Percentiles rank a stretch among this genome's conserved stretches.
Evolutionary conservation across 495 filamentous ascomycete species (phyloP).

Genomic region (Hypomontagnella submonticulosa): DNA sequence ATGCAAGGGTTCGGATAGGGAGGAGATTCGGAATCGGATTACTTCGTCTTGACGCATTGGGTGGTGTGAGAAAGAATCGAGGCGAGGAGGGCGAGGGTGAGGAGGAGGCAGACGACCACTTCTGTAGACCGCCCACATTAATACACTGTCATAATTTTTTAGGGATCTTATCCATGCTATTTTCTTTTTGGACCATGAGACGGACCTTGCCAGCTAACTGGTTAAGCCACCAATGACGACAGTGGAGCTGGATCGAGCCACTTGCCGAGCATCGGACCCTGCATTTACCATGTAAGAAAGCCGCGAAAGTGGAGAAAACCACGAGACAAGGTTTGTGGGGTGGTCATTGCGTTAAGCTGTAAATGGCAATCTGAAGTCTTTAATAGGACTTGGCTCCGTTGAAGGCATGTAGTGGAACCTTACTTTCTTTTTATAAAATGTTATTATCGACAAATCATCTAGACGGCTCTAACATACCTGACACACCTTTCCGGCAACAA

Average conservation of each 20-base stretch:
- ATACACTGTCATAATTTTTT: slow-evolving; percentile 35
- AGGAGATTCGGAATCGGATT: slow-evolving; percentile 27
- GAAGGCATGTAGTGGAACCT: neutral
- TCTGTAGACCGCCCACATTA: slow-evolving; percentile 40
- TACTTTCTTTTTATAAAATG: neutral
- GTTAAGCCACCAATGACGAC: slow-evolving; percentile 46
- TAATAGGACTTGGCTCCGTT: neutral
- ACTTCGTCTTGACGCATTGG: slow-evolving; percentile 29
- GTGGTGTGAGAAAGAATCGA: slow-evolving; percentile 18
- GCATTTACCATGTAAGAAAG: slow-evolving; percentile 35
- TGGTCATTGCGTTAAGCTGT: slow-evolving; percentile 35
- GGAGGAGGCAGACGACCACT: slow-evolving; percentile 30
- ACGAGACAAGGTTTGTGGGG: slow-evolving; percentile 26
- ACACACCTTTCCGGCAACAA: too few relatives aligned
- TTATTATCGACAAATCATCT: too few relatives aligned
- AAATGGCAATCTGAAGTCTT: slow-evolving; percentile 16
- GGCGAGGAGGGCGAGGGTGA: slow-evolving; percentile 4
- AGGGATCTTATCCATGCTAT: slow-evolving; percentile 40
- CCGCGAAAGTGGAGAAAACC: slow-evolving; percentile 33
- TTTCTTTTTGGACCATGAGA: slow-evolving; percentile 14
- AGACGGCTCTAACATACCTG: too few relatives aligned
- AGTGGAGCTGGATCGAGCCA: slow-evolving; percentile 42
- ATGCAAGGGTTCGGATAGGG: slow-evolving; percentile 6
- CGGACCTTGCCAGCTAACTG: slow-evolving; percentile 19
- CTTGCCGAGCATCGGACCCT: slow-evolving; percentile 50